Evolutionary conservation across 1,284 basidiomycete genomes (phyloP), one percentile per base, ranked within the genome.

Genomic region (Serendipita sp.): DNA sequence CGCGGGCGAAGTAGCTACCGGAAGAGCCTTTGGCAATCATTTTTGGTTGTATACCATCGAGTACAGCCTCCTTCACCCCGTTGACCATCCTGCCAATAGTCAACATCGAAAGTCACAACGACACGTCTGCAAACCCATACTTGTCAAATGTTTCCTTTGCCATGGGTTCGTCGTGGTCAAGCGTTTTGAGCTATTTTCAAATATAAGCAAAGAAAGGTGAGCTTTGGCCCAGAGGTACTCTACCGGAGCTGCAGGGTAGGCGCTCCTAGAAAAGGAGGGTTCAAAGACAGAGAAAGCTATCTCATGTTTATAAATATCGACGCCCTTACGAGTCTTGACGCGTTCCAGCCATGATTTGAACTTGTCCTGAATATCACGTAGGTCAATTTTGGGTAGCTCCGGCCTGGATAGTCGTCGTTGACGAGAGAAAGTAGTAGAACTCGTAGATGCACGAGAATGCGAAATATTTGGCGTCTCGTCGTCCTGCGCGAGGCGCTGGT

Each of bases 21-120:
- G 86, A 89, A 2, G 87, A 91, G 8, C 91, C 91, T 69, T 91
- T 91, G 3, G 80, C 74, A 62, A 93, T 93, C 81, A 93, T 87
- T 71, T 91, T 91, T 1, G 91, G 91, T 68, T 93, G 89, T 55
- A 91, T 79, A 13, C 87, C 88, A 41, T 85, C 83, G 3, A 74
- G 67, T 68, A 93, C 89, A 10, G 88, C 86, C 63, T 73, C 76
- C 68, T 80, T 82, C 34, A 91, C 83, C 45, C 82, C 79, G 67
- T 83, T 75, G 10, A 83, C 81, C 12, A 88, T 70, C 60, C 86
- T 89, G 70, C 34, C 66, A 32, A 62, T 43, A 55, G 69, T 62
- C 67, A 62, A 65, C 64, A 68, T 62, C 53, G 29, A 4, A 47
- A 34, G 49, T 62, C 34, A 64, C 41, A 55, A 1, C 38, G 55